Evolutionary conservation across 2,329 filamentous ascomycete genomes (phyloP).

Genomic region (Trichoderma afroharzianum): DNA sequence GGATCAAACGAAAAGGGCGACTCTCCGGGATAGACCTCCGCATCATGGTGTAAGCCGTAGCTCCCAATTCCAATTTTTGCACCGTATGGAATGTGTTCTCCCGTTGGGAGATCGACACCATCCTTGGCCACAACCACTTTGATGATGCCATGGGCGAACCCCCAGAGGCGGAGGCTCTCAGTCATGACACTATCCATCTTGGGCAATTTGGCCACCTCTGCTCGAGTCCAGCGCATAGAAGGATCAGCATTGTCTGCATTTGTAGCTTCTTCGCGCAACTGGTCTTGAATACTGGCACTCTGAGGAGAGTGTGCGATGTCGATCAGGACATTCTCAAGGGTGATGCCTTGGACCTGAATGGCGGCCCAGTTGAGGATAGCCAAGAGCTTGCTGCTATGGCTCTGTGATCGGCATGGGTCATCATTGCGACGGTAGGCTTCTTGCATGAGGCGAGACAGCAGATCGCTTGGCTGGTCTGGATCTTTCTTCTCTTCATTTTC

Average conservation of each 20-base stretch:
- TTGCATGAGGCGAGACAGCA: neutral
- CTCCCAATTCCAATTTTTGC: neutral
- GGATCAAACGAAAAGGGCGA: constrained; percentile 1
- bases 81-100: neutral
- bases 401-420: neutral
- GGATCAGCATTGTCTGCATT: neutral
- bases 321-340: neutral
- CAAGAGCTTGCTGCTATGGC: neutral
- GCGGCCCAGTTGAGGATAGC: constrained; percentile 4
- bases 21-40: neutral
- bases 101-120: neutral
- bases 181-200: constrained; percentile 1
- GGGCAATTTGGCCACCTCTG: neutral
- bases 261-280: neutral
- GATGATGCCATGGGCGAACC: neutral
- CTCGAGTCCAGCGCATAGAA: neutral
- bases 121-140: constrained; percentile 4
- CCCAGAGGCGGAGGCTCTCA: neutral
- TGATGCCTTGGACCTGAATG: constrained; percentile 7
- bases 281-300: neutral
- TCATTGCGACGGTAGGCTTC: neutral
- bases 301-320: neutral
- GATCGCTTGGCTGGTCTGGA: neutral
- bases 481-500: neutral
- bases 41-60: neutral